Base-by-base conservation (phyloP, 1,284 basidiomycete genomes). In the Peniophora sp. region DNA sequence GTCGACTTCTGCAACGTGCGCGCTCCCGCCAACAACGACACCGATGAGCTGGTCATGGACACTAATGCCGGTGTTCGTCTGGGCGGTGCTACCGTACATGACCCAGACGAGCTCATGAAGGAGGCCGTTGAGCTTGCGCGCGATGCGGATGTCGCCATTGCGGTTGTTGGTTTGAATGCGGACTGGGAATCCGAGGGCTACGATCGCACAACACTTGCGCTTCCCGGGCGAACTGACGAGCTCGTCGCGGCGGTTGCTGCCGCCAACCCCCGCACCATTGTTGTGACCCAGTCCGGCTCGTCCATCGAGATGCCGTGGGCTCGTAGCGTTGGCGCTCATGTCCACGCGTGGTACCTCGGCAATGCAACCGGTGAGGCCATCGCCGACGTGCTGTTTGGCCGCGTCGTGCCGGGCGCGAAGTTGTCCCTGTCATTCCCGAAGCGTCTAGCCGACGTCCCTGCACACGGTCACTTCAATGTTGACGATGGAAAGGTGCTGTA, bases 351-450 rank as follows among this genome's bases (percentile, higher is more conserved):
- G 81, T 89, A 88, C 59, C 80, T 78, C 3, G 89, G 88, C 2
- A 89, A 90, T 61, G 86, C 88, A 64, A 70, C 73, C 14, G 88
- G 89, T 2, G 85, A 85, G 60, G 83, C 84, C 0, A 76, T 91
- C 51, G 80, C 82, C 9, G 85, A 89, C 60, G 70, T 91, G 14
- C 60, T 92, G 12, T 89, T 79, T 62, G 89, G 88, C 34, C 76
- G 74, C 52, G 73, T 84, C 49, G 89, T 88, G 59, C 89, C 88
- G 1, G 74, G 76, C 45, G 89, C 83, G 3, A 77, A 81, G 41
- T 71, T 91, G 8, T 80, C 88, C 2, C 67, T 91, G 55, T 81
- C 84, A 1, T 71, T 90, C 41, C 87, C 86, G 3, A 70, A 67
- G 35, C 70, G 74, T 19, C 70, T 79, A 47, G 73, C 86, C 63